Evolutionary conservation across 73 alveolate genomes (phyloP), one percentile per base, ranked within the genome.

Genomic region (Breviolum minutum): DNA sequence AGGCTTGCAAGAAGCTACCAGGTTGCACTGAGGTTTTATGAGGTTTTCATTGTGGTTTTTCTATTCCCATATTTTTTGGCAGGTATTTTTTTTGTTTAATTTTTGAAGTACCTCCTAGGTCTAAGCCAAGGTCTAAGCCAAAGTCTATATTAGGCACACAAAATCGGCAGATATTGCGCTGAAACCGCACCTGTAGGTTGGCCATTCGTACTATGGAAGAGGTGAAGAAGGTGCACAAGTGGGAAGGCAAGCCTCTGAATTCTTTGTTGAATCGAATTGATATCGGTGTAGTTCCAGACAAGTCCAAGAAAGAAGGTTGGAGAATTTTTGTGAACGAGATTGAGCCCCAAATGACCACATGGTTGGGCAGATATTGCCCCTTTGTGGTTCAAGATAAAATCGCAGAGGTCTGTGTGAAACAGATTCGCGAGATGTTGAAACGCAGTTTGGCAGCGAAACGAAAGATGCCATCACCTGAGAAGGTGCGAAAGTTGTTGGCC

Each of bases 311-410:
- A 84, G 95, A 88, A 66, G 95, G 96, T 16, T 89, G 66, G 60
- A 60, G 87, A 61, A 89, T 89, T 48, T 89, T 89, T 61, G 96
- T 89, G 30, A 89, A 89, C 68, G 96, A 89, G 87, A 89, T 89
- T 76, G 96, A 89, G 74, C 96, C 96, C 8, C 96, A 89, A 73
- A 89, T 89, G 87, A 89, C 96, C 76, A 89, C 96, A 3, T 89
- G 96, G 96, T 32, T 89, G 96, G 96, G 96, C 86, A 89, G 96
- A 89, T 89, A 89, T 24, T 70, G 87, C 87, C 96, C 96, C 29
- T 63, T 89, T 24, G 96, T 89, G 73, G 80, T 89, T 80, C 96
- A 89, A 48, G 96, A 89, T 29, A 27, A 63, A 62, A 71, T 89
- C 22, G 96, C 96, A 6, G 96, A 89, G 86, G 87, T 48, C 10